Conservation (phyloP, 2,329 filamentous ascomycete species). For the Nemania sp. region DNA sequence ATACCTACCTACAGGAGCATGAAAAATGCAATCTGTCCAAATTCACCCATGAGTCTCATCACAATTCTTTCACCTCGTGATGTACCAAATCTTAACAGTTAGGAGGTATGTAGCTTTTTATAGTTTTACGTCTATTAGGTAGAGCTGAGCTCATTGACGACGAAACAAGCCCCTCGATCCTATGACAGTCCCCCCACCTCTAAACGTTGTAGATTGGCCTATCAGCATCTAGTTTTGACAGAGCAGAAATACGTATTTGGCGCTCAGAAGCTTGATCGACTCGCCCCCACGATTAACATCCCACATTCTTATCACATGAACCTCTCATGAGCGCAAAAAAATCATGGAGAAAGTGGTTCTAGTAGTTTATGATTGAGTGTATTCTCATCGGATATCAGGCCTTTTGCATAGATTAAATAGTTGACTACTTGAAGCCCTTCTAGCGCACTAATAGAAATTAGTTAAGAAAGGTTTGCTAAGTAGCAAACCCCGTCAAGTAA, state of each 20-base stretch:
- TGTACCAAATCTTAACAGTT: not conserved
- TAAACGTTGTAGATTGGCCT: conserved; percentile 18
- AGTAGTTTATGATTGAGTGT: not conserved
- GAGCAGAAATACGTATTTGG: conserved; percentile 11
- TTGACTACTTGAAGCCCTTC: not conserved
- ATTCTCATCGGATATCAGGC: not conserved
- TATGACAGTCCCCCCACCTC: conserved; percentile 1
- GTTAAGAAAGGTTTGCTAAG: conserved; percentile 3
- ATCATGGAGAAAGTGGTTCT: not conserved
- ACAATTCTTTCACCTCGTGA: conserved; percentile 3
- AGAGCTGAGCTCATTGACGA: not conserved
- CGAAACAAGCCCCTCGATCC: conserved; percentile 14
- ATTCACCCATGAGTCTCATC: not conserved
- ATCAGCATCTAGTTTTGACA: conserved; percentile 21
- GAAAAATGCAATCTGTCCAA: conserved; percentile 32
- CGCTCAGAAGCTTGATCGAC: conserved; percentile 15
- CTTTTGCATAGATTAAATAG: too few species aligned
- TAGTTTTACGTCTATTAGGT: not conserved
- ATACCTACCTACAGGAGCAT: not conserved
- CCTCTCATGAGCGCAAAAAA: not conserved
- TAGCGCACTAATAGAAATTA: not conserved
- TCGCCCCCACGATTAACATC: conserved; percentile 17
- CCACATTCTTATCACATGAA: conserved; percentile 24
- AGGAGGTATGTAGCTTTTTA: not conserved
- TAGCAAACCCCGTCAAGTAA: conserved; percentile 22